phyloP scores from a whole-genome alignment of 2,329 filamentous ascomycete genomes.

The Furcasterigmium sp. region DNA sequence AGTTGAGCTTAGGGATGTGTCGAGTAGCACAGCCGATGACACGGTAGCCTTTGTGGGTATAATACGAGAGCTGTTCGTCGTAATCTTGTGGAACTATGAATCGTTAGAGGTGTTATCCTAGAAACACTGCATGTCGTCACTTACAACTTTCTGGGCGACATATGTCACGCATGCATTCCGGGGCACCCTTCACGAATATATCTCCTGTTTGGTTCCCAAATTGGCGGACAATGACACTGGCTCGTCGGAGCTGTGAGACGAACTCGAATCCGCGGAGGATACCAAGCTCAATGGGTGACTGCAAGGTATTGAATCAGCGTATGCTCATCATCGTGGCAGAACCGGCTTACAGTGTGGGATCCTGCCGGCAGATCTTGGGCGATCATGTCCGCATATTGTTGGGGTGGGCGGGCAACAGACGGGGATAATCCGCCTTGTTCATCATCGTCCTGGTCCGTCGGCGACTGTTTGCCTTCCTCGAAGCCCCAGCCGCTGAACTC shows the following conservation, averaged over 20 bases:
- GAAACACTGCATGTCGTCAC: conserved; percentile 21
- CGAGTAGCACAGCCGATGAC: conserved; percentile 94
- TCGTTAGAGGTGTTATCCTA: conserved; percentile 7
- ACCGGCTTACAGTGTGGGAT: not conserved
- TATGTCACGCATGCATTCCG: conserved; percentile 93
- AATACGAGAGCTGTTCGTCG: conserved; percentile 80
- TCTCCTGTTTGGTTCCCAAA: conserved; percentile 81
- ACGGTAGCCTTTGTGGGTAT: conserved; percentile 93
- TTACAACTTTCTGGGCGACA: conserved; percentile 75
- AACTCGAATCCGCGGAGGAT: conserved; percentile 91
- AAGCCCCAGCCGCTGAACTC: conserved; percentile 92
- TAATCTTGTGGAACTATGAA: conserved; percentile 74
- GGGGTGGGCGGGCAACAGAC: conserved; percentile 81
- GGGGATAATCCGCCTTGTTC: conserved; percentile 73
- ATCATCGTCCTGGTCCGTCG: conserved; percentile 62
- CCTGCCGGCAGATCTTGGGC: not conserved
- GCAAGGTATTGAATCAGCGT: no score
- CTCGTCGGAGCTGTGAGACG: conserved; percentile 83
- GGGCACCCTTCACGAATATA: conserved; percentile 93
- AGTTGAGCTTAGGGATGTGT: conserved; percentile 80
- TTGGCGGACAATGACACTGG: conserved; percentile 86
- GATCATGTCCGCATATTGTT: conserved; percentile 20
- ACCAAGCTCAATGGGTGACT: conserved; percentile 72
- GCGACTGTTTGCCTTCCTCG: conserved; percentile 74
- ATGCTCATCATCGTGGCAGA: no score